phyloP scores from a whole-genome alignment of 116 monocot genomes.

The Iris pallida region DNA sequence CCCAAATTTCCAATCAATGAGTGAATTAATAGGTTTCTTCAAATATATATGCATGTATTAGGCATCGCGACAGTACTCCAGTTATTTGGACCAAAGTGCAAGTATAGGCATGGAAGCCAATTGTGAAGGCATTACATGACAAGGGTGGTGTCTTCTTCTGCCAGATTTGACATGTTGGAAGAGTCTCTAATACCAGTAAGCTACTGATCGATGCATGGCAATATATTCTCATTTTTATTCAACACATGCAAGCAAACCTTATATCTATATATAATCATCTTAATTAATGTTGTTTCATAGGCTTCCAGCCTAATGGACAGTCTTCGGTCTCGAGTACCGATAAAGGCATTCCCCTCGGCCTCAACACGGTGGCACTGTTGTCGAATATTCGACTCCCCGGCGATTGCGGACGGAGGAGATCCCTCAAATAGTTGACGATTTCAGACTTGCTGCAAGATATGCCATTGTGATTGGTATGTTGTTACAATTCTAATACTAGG shows the following conservation, averaged over 20 bases:
- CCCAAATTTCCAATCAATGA: too few relatives aligned
- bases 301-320: constrained; percentile 25
- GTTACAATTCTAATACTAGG: background rate
- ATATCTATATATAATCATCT: too few relatives aligned
- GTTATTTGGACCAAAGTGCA: constrained; percentile 19
- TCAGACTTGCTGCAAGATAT: constrained; percentile 21
- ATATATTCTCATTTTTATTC: too few relatives aligned
- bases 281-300: background rate
- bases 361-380: background rate
- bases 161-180: constrained; percentile 18
- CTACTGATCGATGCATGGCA: too few relatives aligned
- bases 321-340: constrained; percentile 17
- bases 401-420: constrained; percentile 11
- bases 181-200: constrained; percentile 13
- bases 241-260: too few relatives aligned
- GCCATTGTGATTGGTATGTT: constrained; percentile 19
- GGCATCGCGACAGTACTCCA: constrained; percentile 13
- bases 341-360: constrained; percentile 2
- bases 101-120: constrained; percentile 16
- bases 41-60: background rate
- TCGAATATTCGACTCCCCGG: constrained; percentile 8
- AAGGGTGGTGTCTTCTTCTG: constrained; percentile 19
- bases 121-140: constrained; percentile 8
- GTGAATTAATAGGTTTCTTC: too few relatives aligned
- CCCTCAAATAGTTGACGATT: constrained; percentile 19